These are phyloP conservation scores for Naganishia liquefaciens DNA, from an alignment of 1,284 basidiomycete species.

Conservation along the genomic window DNA sequence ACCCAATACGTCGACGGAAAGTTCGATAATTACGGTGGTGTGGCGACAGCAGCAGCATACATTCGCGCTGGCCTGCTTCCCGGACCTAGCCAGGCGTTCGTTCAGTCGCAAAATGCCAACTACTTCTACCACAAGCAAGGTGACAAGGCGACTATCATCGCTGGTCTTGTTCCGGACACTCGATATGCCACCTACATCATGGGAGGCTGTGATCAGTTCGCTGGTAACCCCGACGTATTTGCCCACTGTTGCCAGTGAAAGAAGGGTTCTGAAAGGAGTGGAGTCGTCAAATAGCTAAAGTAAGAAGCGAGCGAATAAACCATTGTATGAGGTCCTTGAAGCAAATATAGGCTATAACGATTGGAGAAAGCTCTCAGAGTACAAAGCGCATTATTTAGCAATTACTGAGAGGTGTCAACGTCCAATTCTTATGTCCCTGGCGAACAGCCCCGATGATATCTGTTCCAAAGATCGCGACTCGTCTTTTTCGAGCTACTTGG, in stretches of 20 bases:
- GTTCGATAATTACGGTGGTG: constrained; percentile 21
- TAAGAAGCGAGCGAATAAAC: too few relatives aligned
- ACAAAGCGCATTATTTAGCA: too few relatives aligned
- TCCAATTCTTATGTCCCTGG: too few relatives aligned
- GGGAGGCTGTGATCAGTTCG: constrained; percentile 3
- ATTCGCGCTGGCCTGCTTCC: background rate
- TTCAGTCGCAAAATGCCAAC: constrained; percentile 21
- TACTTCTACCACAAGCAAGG: constrained; percentile 26
- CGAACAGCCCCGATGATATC: too few relatives aligned
- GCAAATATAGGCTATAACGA: too few relatives aligned
- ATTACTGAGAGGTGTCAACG: too few relatives aligned
- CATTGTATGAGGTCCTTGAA: too few relatives aligned
- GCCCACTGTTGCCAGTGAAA: constrained; percentile 23
- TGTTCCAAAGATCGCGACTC: too few relatives aligned
- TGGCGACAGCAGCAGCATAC: constrained; percentile 1
- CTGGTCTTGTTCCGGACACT: background rate
- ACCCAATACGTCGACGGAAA: constrained; percentile 6
- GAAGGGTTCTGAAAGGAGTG: too few relatives aligned
- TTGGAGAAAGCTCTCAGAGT: too few relatives aligned
- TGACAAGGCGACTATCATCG: background rate
- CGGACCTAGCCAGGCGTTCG: constrained; percentile 1
- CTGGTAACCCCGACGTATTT: constrained; percentile 3
- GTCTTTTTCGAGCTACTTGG: too few relatives aligned
- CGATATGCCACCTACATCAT: constrained; percentile 19
- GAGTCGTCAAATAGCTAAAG: too few relatives aligned